A percentile compares a stretch with the other conserved stretches of the same genome.
These are phyloP conservation scores for Coemansia furcata DNA, from an alignment of 192 early-diverging fungal species.

Conservation along the genomic window DNA sequence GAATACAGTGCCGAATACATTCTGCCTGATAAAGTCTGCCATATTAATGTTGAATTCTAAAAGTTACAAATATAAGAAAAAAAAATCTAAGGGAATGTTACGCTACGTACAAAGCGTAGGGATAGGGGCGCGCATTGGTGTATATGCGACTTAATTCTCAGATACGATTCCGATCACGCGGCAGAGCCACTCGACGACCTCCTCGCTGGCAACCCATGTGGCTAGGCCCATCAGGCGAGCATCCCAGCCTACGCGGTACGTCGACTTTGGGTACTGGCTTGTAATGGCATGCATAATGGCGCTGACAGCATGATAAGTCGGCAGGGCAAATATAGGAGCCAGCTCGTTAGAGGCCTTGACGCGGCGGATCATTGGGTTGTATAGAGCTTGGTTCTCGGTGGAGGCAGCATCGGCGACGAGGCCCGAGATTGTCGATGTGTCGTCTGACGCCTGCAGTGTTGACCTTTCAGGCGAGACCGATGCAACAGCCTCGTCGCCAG, in stretches of 20 bases:
- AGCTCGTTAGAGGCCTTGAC: slow-evolving; percentile 45
- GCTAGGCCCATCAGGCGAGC: slow-evolving; percentile 48
- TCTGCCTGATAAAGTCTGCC: slow-evolving; percentile 71
- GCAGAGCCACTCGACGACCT: slow-evolving; percentile 52
- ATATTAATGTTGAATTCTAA: slow-evolving; percentile 23
- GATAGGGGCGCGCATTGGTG: background rate
- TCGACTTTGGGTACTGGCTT: slow-evolving; percentile 51
- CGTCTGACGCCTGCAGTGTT: slow-evolving; percentile 6
- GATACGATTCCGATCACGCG: slow-evolving; percentile 50
- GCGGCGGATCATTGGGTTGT: slow-evolving; percentile 49
- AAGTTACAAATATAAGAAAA: background rate
- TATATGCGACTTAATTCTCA: slow-evolving; percentile 15
- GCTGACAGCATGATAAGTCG: slow-evolving; percentile 45
- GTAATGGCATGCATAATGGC: slow-evolving; percentile 51
- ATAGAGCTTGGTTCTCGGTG: slow-evolving; percentile 22
- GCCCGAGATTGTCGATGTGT: background rate
- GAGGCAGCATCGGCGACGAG: background rate
- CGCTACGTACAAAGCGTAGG: background rate
- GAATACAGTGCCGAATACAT: slow-evolving; percentile 81
- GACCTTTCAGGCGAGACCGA: slow-evolving; percentile 23
- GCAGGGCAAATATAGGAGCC: slow-evolving; percentile 46
- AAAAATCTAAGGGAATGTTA: background rate
- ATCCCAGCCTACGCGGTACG: slow-evolving; percentile 56
- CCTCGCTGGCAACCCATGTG: slow-evolving; percentile 44
- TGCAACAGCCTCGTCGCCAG: slow-evolving; percentile 45